These are phyloP conservation scores for Myrica gale DNA, from an alignment of 306 rosid genomes.

Conservation along the genomic window DNA sequence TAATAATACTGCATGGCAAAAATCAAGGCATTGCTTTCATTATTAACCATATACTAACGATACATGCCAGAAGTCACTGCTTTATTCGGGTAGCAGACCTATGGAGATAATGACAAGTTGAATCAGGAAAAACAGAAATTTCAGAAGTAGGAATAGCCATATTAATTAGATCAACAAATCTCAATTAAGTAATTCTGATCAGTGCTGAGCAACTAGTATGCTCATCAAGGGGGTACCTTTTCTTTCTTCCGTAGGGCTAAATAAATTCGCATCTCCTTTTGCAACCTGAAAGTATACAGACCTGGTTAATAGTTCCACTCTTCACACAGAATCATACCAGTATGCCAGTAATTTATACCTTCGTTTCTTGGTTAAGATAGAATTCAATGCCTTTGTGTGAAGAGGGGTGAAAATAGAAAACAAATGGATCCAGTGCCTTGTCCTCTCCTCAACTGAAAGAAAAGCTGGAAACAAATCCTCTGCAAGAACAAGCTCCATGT, in stretches of 20 bases:
- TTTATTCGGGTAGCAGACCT: not conserved
- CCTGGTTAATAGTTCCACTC: conserved; percentile 27
- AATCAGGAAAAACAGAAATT: not conserved
- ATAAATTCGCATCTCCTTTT: conserved; percentile 66
- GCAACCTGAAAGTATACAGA: conserved; percentile 64
- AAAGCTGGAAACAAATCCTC: conserved; percentile 62
- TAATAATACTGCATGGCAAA: not conserved
- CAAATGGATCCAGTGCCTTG: conserved; percentile 84
- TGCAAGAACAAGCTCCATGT: conserved; percentile 73
- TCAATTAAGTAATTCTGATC: not conserved
- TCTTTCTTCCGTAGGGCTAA: conserved; percentile 50
- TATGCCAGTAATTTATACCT: conserved; percentile 49
- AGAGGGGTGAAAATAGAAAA: conserved; percentile 66
- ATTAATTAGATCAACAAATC: not conserved
- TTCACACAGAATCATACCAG: conserved; percentile 15
- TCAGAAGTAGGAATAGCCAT: not conserved
- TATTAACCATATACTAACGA: not conserved
- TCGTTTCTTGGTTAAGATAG: conserved; percentile 71
- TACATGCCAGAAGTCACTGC: not conserved
- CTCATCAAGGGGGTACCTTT: conserved; percentile 53
- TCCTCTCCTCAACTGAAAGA: conserved; percentile 67
- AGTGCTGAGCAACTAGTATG: not conserved
- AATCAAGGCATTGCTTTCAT: not conserved
- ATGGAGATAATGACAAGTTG: not conserved
- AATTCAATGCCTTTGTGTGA: conserved; percentile 62